Base-by-base conservation (phyloP, 768 basidiomycete genomes). In the Paxillus involutus region DNA sequence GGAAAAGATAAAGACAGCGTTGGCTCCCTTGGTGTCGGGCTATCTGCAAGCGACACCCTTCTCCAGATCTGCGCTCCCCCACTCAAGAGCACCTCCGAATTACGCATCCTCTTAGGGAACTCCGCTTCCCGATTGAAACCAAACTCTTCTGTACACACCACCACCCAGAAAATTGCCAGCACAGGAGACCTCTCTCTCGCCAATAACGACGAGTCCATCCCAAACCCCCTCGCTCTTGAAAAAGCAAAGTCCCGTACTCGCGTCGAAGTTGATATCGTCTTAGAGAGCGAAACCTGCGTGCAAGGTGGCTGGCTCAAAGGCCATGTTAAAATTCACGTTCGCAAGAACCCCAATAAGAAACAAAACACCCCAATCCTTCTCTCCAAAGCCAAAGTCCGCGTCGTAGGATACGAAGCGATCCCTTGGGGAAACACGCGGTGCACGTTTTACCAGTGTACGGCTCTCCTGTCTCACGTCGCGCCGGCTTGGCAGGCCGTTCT, bases 331-430 rank as follows among this genome's bases (percentile, higher is more conserved):
- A 71, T 95, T 39, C 77, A 76, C 32, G 78, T 96, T 17, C 76
- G 78, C 48, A 76, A 80, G 44, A 78, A 79, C 26, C 63, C 75
- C 29, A 81, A 76, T 66, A 83, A 82, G 59, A 81, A 82, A 52
- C 74, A 75, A 42, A 52, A 43, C 2, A 66, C 78, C 2, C 74
- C 81, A n/a, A 65, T 92, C 3, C 73, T 84, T 59, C 69, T 96
- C 13, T 84, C 84, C 37, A 84, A 79, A 36, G 90, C 85, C 4
- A 95, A 93, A 73, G 69, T 95, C 32, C 77, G 92, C 53, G 77
- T 94, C 19, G 79, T 95, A 49, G 93, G 94, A 4, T 94, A 93
- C 66, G 94, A 96, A 73, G 84, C 82, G 41, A 77, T 84, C 41
- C 74, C 80, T 0, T 73, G 78, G 44, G 74, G 80, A 51, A 76